Evolutionary conservation across 352 stramenopile genomes (phyloP).

Genomic region (Globisporangium heterothallicum): DNA sequence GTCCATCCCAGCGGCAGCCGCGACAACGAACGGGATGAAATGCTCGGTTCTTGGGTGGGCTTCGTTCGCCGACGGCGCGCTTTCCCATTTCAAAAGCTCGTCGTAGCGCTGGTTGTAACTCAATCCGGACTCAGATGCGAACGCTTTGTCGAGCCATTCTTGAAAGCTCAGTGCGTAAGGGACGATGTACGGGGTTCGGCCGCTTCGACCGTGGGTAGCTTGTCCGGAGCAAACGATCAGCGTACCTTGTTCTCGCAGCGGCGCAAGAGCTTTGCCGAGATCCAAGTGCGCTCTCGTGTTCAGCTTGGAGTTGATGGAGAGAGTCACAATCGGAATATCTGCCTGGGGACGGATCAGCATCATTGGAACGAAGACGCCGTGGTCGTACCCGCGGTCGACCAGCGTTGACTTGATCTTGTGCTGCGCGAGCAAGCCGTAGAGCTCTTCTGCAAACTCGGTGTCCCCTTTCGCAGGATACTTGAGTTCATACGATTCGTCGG

Average conservation of each 20-base stretch:
- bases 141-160: slow-evolving; percentile 29
- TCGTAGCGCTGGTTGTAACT: slow-evolving; percentile 30
- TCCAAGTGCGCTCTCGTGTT: slow-evolving; percentile 50
- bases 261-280: slow-evolving; percentile 54
- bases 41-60: slow-evolving; percentile 42
- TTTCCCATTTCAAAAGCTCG: slow-evolving; percentile 35
- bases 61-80: slow-evolving; percentile 27
- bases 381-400: slow-evolving; percentile 73
- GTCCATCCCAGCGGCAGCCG: slow-evolving; percentile 49
- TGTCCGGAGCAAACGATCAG: slow-evolving; percentile 83
- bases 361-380: slow-evolving; percentile 87
- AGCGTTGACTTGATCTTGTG: slow-evolving; percentile 52
- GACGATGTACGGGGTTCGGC: background rate
- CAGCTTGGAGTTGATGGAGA: slow-evolving; percentile 69
- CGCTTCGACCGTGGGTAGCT: slow-evolving; percentile 25
- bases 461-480: slow-evolving; percentile 69
- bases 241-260: slow-evolving; percentile 66
- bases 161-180: slow-evolving; percentile 32
- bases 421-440: slow-evolving; percentile 47
- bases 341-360: slow-evolving; percentile 78
- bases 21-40: slow-evolving; percentile 52
- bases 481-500: slow-evolving; percentile 72
- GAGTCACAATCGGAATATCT: slow-evolving; percentile 80
- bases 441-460: slow-evolving; percentile 53
- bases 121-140: slow-evolving; percentile 20